phyloP scores from a whole-genome alignment of 495 filamentous ascomycete species.

The Clavariopsis aquatica region DNA sequence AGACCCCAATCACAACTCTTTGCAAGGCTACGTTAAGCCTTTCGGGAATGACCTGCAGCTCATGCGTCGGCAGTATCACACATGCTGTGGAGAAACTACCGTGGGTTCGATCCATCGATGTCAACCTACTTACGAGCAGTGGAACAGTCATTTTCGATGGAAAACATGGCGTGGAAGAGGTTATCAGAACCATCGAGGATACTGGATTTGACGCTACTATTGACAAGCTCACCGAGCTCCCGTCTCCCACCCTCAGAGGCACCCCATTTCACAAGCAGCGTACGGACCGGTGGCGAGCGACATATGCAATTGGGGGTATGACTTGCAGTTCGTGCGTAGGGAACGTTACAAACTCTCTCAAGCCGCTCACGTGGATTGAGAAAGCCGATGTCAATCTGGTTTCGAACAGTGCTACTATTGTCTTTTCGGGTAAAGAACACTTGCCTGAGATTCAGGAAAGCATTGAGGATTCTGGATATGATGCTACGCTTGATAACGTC shows the following conservation, averaged over 20 bases:
- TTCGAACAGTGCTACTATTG: constrained; percentile 57
- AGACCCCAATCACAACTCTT: background rate
- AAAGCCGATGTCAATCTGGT: constrained; percentile 69
- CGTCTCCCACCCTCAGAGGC: background rate
- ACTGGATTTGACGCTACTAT: constrained; percentile 58
- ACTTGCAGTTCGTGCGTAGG: constrained; percentile 77
- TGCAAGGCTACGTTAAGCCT: constrained; percentile 55
- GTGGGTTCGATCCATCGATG: constrained; percentile 56
- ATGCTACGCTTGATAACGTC: constrained; percentile 62
- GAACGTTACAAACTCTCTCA: constrained; percentile 63
- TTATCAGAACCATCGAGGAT: constrained; percentile 56
- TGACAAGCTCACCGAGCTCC: constrained; percentile 47
- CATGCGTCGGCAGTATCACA: constrained; percentile 60
- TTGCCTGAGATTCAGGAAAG: constrained; percentile 61
- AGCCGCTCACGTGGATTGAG: constrained; percentile 63
- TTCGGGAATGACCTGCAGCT: constrained; percentile 67
- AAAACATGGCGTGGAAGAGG: constrained; percentile 47
- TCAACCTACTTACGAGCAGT: constrained; percentile 62
- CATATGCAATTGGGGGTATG: constrained; percentile 78
- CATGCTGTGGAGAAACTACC: constrained; percentile 52
- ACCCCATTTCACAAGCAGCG: constrained; percentile 1
- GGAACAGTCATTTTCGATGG: constrained; percentile 54
- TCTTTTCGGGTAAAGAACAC: constrained; percentile 49
- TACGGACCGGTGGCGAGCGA: constrained; percentile 49
- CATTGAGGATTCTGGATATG: constrained; percentile 82